Evolutionary conservation across 192 early-diverging fungal genomes (phyloP).

Genomic region (Podila clonocystis): DNA sequence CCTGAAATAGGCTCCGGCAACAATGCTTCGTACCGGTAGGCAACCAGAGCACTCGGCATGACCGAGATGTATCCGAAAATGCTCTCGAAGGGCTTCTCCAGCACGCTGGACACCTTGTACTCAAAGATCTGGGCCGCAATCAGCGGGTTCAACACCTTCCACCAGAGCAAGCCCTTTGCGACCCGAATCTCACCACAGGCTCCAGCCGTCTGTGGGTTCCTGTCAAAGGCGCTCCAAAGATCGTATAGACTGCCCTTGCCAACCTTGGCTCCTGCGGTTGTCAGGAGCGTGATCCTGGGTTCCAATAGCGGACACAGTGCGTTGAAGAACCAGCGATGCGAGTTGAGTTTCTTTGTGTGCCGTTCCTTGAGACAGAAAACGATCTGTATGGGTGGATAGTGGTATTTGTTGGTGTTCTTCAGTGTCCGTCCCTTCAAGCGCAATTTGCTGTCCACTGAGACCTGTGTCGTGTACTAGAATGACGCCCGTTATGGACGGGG

Average conservation of each 20-base stretch:
- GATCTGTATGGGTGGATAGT: slow-evolving; percentile 45
- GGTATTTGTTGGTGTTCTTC: slow-evolving; percentile 45
- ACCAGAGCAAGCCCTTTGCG: slow-evolving; percentile 49
- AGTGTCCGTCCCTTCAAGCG: slow-evolving; percentile 38
- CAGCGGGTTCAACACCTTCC: slow-evolving; percentile 45
- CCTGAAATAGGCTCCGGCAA: slow-evolving; percentile 46
- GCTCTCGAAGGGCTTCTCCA: slow-evolving; percentile 51
- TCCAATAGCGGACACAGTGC: slow-evolving; percentile 34
- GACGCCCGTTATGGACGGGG: not conserved
- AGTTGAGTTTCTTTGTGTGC: slow-evolving; percentile 52
- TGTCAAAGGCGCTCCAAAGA: slow-evolving; percentile 47
- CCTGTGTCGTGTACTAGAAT: slow-evolving; percentile 37
- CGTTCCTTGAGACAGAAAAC: slow-evolving; percentile 50
- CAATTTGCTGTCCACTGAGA: slow-evolving; percentile 45
- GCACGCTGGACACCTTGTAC: slow-evolving; percentile 45
- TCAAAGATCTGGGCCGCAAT: slow-evolving; percentile 49
- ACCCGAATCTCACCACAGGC: slow-evolving; percentile 49
- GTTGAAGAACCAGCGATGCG: slow-evolving; percentile 51
- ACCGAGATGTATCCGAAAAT: slow-evolving; percentile 51
- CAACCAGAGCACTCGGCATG: slow-evolving; percentile 45
- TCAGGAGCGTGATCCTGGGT: slow-evolving; percentile 38
- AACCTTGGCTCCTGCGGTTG: slow-evolving; percentile 43
- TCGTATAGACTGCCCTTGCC: slow-evolving; percentile 44
- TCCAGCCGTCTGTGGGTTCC: slow-evolving; percentile 34
- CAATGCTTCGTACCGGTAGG: slow-evolving; percentile 41